Base-by-base conservation (phyloP, 129 eudicot species). In the Chrysanthemum makinoi region DNA sequence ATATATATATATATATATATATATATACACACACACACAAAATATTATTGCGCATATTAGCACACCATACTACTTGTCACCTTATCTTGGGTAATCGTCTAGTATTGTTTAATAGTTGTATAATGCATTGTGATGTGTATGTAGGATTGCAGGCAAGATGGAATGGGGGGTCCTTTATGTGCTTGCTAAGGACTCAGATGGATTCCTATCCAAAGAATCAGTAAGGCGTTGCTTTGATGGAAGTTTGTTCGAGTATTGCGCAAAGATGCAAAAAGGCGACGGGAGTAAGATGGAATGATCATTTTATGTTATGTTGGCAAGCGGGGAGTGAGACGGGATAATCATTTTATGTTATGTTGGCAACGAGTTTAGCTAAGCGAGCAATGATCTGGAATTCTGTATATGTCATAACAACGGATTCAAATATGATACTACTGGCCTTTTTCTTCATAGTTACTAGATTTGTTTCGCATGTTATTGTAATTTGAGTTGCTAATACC, bases 151-250 rank as follows among this genome's bases (percentile, higher is more conserved):
- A 7, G 69, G 83, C 74, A 85, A 85, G 75, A 15, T 76, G 47
- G 90, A 85, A 69, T 85, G 90, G 90, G 79, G 72, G 70, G 76
- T 51, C 15, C 81, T 85, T 49, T 82, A 85, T 44, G 44, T 70
- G 44, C 87, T 85, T 12, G 90, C 90, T 19, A 85, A 85, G 85
- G 90, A 85, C 62, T 74, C 86, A 0, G 87, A 85, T 13, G 87
- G 90, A 0, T 82, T 68, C 70, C 78, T 85, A 74, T 82, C 90
- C 3, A 82, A 85, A 72, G 90, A 85, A 65, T 81, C 90, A 16
- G 87, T 85, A n/a, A 82, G 90, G 63, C 83, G 87, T 16, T 85
- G 90, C 77, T 85, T 82, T 8, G 87, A 85, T 79, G 89, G 89
- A 69, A 85, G 86, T 67, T 76, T 85, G 75, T 85, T 85, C 35